Percentiles rank a stretch among this genome's conserved stretches.
Conservation (phyloP, 441 rosid genomes). For the Populus trichocarpa region DNA sequence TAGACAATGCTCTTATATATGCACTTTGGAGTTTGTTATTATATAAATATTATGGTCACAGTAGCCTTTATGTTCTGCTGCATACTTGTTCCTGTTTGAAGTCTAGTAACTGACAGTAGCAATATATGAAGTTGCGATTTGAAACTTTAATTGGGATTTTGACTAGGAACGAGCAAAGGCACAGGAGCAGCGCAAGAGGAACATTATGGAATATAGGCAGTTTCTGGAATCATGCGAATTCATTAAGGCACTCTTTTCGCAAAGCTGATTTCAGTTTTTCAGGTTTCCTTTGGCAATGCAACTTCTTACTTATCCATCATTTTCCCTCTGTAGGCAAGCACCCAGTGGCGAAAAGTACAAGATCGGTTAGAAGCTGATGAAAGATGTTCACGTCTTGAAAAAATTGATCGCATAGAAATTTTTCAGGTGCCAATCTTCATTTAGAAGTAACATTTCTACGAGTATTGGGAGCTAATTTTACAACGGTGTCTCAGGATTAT, state of each 20-base stretch:
- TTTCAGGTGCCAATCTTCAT: conserved; percentile 52
- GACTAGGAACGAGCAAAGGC: conserved; percentile 79
- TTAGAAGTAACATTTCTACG: neutral
- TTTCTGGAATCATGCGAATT: conserved; percentile 90
- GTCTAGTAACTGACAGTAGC: neutral
- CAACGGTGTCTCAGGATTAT: conserved; percentile 55
- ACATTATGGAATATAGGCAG: conserved; percentile 64
- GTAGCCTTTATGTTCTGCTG: neutral
- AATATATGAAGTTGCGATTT: neutral
- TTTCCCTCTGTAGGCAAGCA: conserved; percentile 49
- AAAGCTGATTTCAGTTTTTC: neutral
- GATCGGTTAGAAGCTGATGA: conserved; percentile 74
- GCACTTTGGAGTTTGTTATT: neutral
- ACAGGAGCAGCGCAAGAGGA: conserved; percentile 68
- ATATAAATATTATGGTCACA: neutral
- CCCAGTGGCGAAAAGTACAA: conserved; percentile 95
- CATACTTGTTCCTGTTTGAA: neutral
- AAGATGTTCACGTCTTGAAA: conserved; percentile 83
- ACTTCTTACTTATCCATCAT: conserved; percentile 3
- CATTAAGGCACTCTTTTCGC: conserved; percentile 53
- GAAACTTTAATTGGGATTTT: conserved; percentile 1
- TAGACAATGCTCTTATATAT: neutral
- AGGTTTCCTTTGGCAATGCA: neutral
- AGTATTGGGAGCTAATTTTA: conserved; percentile 15
- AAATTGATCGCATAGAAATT: conserved; percentile 80